Evolutionary conservation across 2,329 filamentous ascomycete species (phyloP), one percentile per base, ranked within the genome.

Genomic region (Truncatella angustata): DNA sequence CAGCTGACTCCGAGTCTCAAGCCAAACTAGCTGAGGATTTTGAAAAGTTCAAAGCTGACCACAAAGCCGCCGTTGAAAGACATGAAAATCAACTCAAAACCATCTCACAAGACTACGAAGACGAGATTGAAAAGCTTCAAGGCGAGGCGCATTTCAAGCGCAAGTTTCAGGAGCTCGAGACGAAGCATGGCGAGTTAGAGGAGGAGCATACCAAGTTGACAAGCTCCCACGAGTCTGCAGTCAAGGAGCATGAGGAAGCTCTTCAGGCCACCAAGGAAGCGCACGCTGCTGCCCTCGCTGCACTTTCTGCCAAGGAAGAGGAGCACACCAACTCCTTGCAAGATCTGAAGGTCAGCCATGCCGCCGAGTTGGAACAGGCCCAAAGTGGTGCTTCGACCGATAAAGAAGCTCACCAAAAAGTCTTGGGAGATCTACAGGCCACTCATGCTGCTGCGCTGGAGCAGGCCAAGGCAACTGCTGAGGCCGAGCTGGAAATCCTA

Each of bases 101-200:
- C 54, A 66, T 86, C 50, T 82, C 81, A 1, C 72, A 80, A 56
- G 82, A 86, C 58, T 85, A 84, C 57, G 79, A 86, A 63, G 74
- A 77, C n/a, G 82, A 86, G 64, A 85, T 87, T 50, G 82, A 86
- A 61, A 79, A 78, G 52, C 76, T 86, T 14, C 77, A 79, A 52
- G 82, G 81, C 20, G 82, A 86, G 56, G 82, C 83, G 12, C 80
- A 80, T 63, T 84, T 84, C 68, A 85, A 84, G 70, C 78, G 79
- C 57, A 82, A 85, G 66, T 86, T 81, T 55, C 76, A 84, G 53
- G 79, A 82, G 34, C 74, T 87, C 5, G 81, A 85, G 62, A 66
- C 65, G 4, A 77, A 84, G 64, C 78, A 86, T 64, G 73, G 72
- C 10, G 79, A 82, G 36, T 57, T 72, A 9, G 61, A 66, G 56